A percentile compares a stretch with the other conserved stretches of the same genome.
Evolutionary conservation across 2,329 filamentous ascomycete species (phyloP).

Genomic region (Fusarium cicatricum): DNA sequence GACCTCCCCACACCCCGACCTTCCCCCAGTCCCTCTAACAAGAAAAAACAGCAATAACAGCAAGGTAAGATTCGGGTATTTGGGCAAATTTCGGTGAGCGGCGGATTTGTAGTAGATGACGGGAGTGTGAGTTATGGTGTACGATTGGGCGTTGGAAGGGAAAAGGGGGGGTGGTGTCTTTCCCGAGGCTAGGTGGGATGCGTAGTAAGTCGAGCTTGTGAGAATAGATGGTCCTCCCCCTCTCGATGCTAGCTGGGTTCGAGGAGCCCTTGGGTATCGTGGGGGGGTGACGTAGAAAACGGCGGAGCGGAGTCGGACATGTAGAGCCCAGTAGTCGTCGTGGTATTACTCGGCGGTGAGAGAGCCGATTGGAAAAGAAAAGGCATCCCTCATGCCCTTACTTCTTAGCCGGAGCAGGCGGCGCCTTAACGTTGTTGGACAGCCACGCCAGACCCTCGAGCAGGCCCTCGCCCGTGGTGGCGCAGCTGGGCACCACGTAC

Average conservation of each 20-base stretch:
- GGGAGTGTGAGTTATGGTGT: not conserved
- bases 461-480: conserved; percentile 81
- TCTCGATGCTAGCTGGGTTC: no score
- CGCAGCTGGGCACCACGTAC: conserved; percentile 85
- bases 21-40: not conserved
- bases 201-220: no score
- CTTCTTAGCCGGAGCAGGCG: conserved; percentile 63
- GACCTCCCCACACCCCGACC: not conserved
- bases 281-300: no score
- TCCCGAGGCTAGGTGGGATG: no score
- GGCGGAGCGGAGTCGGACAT: no score
- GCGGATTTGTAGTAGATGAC: conserved; percentile 7
- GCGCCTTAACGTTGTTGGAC: conserved; percentile 82
- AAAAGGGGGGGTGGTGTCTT: not conserved
- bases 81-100: conserved; percentile 24
- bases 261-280: no score
- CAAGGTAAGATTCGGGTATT: conserved; percentile 26
- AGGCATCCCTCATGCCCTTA: conserved; percentile 43
- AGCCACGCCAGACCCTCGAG: conserved; percentile 85
- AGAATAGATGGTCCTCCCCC: no score
- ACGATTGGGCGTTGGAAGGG: not conserved
- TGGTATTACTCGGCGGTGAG: no score
- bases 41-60: conserved; percentile 2
- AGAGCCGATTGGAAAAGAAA: not conserved
- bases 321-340: no score